Evolutionary conservation across 768 basidiomycete species (phyloP).

Genomic region (Candolleomyces efflorescens): DNA sequence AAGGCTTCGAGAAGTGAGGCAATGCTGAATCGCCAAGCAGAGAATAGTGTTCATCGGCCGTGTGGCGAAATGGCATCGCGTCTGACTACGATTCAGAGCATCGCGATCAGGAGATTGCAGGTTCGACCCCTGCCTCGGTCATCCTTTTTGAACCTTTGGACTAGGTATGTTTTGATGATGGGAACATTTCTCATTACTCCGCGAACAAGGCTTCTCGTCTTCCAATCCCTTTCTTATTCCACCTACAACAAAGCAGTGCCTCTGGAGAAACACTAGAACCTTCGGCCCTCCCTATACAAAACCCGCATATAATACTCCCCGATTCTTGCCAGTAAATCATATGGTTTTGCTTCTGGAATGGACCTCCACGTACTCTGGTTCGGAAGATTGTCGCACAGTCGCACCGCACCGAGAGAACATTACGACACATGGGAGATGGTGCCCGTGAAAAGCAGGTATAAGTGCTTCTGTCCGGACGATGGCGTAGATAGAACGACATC

Average conservation of each 20-base stretch:
- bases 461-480: neutral
- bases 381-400: constrained; percentile 2
- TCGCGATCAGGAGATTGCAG: constrained; percentile 82
- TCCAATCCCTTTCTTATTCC: too few relatives aligned
- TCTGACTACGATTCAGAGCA: constrained; percentile 82
- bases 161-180: too few relatives aligned
- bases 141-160: neutral
- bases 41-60: neutral
- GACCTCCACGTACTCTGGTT: neutral
- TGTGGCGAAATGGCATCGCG: constrained; percentile 90
- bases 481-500: neutral
- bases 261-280: too few relatives aligned
- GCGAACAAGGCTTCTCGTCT: too few relatives aligned
- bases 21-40: too few relatives aligned
- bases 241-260: too few relatives aligned
- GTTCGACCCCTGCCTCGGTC: constrained; percentile 72
- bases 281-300: too few relatives aligned
- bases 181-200: too few relatives aligned
- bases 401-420: neutral
- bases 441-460: neutral
- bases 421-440: neutral
- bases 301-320: too few relatives aligned
- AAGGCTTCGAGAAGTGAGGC: too few relatives aligned
- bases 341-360: too few relatives aligned
- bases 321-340: too few relatives aligned